phyloP scores from a whole-genome alignment of 768 basidiomycete genomes.

The Suillus subaureus region DNA sequence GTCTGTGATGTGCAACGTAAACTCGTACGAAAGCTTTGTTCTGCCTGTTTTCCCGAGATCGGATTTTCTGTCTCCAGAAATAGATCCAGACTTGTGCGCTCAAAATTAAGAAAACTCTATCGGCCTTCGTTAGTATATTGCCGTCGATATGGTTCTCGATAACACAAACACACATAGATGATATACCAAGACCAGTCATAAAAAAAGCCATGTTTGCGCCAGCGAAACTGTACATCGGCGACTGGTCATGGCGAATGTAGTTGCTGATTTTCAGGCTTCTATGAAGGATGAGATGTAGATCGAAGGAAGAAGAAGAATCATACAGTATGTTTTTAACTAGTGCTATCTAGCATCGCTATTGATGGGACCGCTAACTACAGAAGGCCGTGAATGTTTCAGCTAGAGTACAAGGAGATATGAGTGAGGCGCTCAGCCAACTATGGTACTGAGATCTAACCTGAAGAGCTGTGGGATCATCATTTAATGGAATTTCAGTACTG shows the following conservation, averaged over 20 bases:
- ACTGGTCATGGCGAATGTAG: background rate
- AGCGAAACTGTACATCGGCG: background rate
- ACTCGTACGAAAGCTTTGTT: background rate
- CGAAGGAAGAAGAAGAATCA: background rate
- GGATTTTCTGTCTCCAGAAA: background rate
- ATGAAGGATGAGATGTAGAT: background rate
- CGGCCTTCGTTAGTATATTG: background rate
- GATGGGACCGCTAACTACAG: background rate
- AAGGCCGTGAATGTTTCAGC: background rate
- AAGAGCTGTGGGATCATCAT: no score
- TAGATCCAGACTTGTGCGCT: conserved; percentile 4
- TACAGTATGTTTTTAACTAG: no score
- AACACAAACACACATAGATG: background rate
- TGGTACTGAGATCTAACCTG: no score
- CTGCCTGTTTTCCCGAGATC: background rate
- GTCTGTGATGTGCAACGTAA: no score
- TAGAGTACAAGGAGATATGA: background rate
- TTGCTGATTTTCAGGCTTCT: background rate
- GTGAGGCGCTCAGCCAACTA: background rate
- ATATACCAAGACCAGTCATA: conserved; percentile 6
- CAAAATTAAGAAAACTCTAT: conserved; percentile 2
- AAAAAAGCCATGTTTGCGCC: background rate
- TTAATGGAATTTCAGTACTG: no score
- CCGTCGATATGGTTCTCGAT: background rate
- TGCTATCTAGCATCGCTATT: background rate